Conservation (phyloP, 495 filamentous ascomycete genomes). For the Acidiella bohemica region DNA sequence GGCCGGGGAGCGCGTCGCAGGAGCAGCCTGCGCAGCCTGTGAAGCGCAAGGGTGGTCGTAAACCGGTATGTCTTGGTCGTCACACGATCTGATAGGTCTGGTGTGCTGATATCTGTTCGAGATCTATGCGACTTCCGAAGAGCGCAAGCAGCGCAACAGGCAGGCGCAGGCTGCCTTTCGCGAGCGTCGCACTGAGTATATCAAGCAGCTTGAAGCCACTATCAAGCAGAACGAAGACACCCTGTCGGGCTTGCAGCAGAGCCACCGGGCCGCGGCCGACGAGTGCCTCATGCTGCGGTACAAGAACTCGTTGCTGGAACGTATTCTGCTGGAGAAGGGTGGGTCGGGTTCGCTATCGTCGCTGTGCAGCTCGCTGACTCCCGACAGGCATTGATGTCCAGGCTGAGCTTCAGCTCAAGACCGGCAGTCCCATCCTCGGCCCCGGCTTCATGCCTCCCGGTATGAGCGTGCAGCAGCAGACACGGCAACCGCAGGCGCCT, state of each 20-base stretch:
- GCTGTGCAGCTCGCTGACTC: constrained; percentile 1
- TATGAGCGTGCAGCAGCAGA: constrained; percentile 36
- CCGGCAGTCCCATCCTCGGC: constrained; percentile 55
- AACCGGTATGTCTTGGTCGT: constrained; percentile 69
- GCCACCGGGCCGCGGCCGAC: constrained; percentile 86
- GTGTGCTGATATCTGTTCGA: constrained; percentile 26
- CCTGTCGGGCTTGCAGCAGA: constrained; percentile 79
- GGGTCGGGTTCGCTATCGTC: constrained; percentile 7
- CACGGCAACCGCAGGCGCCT: constrained; percentile 37
- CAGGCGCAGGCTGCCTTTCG: constrained; percentile 96
- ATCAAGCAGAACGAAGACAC: constrained; percentile 96
- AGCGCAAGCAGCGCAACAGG: constrained; percentile 92
- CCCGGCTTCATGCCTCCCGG: constrained; percentile 49
- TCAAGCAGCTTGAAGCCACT: constrained; percentile 94
- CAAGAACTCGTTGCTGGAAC: constrained; percentile 91
- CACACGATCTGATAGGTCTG: neutral
- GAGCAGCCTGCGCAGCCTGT: constrained; percentile 49
- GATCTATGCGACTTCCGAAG: constrained; percentile 98
- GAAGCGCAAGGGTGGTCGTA: constrained; percentile 93
- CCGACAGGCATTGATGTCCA: constrained; percentile 84
- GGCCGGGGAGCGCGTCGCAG: constrained; percentile 39
- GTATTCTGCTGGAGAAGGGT: constrained; percentile 95
- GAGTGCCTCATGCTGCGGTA: constrained; percentile 97
- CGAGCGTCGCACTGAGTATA: constrained; percentile 94
- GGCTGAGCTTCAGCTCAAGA: constrained; percentile 81